phyloP scores from a whole-genome alignment of 2,329 filamentous ascomycete species.

The Trichoderma atroviride region DNA sequence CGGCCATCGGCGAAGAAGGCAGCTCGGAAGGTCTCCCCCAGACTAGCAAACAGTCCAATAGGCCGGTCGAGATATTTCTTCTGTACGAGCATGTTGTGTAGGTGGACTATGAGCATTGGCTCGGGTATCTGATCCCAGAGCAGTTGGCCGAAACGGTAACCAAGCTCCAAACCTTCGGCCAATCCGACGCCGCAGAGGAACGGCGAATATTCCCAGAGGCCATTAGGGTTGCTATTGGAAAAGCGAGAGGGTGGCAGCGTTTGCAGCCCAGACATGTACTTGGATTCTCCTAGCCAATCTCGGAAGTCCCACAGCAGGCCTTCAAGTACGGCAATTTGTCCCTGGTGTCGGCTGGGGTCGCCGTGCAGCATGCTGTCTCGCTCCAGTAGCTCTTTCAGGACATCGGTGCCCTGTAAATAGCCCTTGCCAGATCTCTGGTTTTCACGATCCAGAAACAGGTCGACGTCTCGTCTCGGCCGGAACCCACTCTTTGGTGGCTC shows the following conservation, averaged over 20 bases:
- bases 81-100: constrained; percentile 52
- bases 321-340: constrained; percentile 17
- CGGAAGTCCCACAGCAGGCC: constrained; percentile 26
- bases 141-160: constrained; percentile 39
- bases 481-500: constrained; percentile 40
- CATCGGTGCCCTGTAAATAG: constrained; percentile 16
- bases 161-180: constrained; percentile 47
- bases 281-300: constrained; percentile 29
- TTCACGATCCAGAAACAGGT: constrained; percentile 47
- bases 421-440: constrained; percentile 32
- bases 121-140: constrained; percentile 48
- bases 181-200: constrained; percentile 52
- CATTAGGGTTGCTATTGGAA: constrained; percentile 44
- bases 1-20: constrained; percentile 26
- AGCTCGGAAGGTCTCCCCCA: constrained; percentile 32
- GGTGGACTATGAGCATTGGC: constrained; percentile 44
- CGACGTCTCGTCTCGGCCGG: constrained; percentile 45
- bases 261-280: constrained; percentile 27
- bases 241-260: constrained; percentile 48
- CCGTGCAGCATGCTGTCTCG: constrained; percentile 3
- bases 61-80: constrained; percentile 43
- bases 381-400: constrained; percentile 16
- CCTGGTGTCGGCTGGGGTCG: neutral
- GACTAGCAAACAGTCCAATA: constrained; percentile 39
- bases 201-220: constrained; percentile 52